Base-by-base conservation (phyloP, 2,329 filamentous ascomycete genomes). In the Fusarium penzigii region DNA sequence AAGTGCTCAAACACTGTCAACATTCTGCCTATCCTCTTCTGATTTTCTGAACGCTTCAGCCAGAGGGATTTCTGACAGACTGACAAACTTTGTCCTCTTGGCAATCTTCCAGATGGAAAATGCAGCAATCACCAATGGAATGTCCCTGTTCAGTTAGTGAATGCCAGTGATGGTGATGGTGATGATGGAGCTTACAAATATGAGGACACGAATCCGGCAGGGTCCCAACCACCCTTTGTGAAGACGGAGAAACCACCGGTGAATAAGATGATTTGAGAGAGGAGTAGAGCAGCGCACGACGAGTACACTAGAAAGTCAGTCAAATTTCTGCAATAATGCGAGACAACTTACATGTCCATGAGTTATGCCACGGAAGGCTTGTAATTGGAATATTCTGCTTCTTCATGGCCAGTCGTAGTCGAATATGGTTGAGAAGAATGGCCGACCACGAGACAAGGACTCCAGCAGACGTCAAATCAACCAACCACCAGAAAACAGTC, bases 161-260 rank as follows among this genome's bases (percentile, higher is more conserved):
- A 8, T 13, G 13, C 16, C 13, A 39, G 5, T 42, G 62, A 40
- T 58, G 52, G 5, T 42, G 62, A 40, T 58, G 52, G 16, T 39
- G 14, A 11, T 6, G 10, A 39, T 3, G 17, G 5, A 14, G 75
- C 82, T 72, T 65, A 86, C 80, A 87, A 63, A 55, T 87, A 87
- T 0, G 82, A 78, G 1, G 84, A 85, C 2, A 87, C 77, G 57
- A 87, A 87, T 2, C 69, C 72, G 17, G 76, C 76, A 1, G 80
- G 63, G 49, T 79, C 73, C 83, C 83, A 87, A 51, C 82, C 79
- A 3, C 83, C 83, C 36, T 70, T 70, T 1, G 82, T 84, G 52
- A 87, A 87, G 4, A 83, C 81, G 2, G 73, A 64, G 59, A 91
- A 91, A 1, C 88, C 88, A 38, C 84, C 82, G 5, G 88, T 91